Evolutionary conservation across 306 rosid genomes (phyloP).

Genomic region (Castanospermum australe): DNA sequence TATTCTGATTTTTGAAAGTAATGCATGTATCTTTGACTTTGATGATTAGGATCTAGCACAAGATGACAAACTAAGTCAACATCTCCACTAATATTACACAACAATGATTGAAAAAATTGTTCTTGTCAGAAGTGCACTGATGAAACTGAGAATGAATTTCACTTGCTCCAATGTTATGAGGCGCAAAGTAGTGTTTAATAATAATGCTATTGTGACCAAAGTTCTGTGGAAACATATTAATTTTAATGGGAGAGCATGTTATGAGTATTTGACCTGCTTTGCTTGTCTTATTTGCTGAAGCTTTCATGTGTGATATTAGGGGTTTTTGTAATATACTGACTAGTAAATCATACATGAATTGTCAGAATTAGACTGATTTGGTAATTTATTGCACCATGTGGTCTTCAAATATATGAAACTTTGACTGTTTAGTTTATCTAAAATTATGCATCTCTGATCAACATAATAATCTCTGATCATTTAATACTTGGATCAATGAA

Average conservation of each 20-base stretch:
- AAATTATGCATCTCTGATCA: background rate
- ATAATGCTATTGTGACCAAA: background rate
- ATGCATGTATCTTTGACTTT: background rate
- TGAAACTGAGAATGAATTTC: background rate
- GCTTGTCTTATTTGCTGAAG: background rate
- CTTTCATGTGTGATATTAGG: background rate
- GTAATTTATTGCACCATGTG: background rate
- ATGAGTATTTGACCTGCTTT: background rate
- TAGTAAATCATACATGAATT: background rate
- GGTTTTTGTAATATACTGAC: background rate
- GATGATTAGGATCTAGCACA: background rate
- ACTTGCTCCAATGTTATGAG: background rate
- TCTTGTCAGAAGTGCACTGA: background rate
- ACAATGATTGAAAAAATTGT: background rate
- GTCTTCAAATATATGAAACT: background rate
- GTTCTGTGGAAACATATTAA: background rate
- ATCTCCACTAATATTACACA: background rate
- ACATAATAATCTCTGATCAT: background rate
- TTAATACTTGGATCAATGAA: slow-evolving; percentile 7
- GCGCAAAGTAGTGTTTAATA: background rate
- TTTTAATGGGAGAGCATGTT: background rate
- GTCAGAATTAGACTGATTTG: background rate
- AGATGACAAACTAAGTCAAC: background rate
- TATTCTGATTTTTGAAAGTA: background rate
- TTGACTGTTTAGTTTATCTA: background rate